Conservation (phyloP, 805 yeast species). For the Candida peoriensis region DNA sequence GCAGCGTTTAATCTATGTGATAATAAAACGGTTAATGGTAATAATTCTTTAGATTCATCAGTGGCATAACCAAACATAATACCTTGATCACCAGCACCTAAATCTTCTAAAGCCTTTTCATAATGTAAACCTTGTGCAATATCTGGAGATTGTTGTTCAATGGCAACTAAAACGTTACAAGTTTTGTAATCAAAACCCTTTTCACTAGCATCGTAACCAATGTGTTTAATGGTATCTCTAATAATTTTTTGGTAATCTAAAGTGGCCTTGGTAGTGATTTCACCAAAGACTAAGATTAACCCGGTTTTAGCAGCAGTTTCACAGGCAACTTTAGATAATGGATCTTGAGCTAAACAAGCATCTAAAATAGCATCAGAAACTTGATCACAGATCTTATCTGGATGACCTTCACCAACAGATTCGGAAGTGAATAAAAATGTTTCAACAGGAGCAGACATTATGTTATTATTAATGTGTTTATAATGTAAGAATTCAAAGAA, state of each 20-base stretch:
- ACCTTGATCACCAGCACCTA: constrained; percentile 99
- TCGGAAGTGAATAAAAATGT: constrained; percentile 74
- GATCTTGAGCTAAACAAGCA: constrained; percentile 94
- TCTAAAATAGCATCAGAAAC: constrained; percentile 97
- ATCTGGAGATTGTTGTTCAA: constrained; percentile 99
- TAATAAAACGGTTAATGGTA: constrained; percentile 90
- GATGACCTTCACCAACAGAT: constrained; percentile 93
- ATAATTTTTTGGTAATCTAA: constrained; percentile 96
- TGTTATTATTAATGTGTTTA: constrained; percentile 42
- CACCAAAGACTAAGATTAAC: constrained; percentile 99
- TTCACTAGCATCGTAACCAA: constrained; percentile 93
- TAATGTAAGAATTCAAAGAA: no score
- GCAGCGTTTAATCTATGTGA: constrained; percentile 97
- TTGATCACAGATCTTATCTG: constrained; percentile 97
- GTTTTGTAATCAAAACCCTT: constrained; percentile 99
- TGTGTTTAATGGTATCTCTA: constrained; percentile 97
- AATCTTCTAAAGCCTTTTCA: constrained; percentile 90
- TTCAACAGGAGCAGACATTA: constrained; percentile 25
- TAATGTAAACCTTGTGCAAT: constrained; percentile 99
- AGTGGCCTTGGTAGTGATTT: constrained; percentile 93
- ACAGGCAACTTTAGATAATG: constrained; percentile 97
- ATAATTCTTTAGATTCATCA: constrained; percentile 96
- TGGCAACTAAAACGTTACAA: constrained; percentile 97
- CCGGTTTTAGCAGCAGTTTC: constrained; percentile 99
- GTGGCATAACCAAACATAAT: constrained; percentile 99